These are phyloP conservation scores for Pythium brassicae DNA, from an alignment of 352 stramenopile species.

Conservation along the genomic window DNA sequence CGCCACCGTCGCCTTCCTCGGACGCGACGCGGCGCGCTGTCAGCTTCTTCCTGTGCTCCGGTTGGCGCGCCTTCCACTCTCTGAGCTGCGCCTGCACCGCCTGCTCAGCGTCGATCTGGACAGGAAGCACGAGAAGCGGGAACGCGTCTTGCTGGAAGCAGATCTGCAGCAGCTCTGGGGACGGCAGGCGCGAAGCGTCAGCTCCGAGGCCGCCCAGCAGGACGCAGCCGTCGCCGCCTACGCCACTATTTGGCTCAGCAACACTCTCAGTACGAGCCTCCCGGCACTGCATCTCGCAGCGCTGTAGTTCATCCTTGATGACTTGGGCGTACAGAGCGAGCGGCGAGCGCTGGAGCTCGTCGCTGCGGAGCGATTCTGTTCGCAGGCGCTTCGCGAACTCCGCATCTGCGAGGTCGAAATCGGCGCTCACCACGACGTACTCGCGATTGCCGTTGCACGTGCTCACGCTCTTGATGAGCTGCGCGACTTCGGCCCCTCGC, in stretches of 20 bases:
- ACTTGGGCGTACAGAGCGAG: slow-evolving; percentile 18
- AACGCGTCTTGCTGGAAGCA: slow-evolving; percentile 47
- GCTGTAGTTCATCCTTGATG: slow-evolving; percentile 14
- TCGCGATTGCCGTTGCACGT: not conserved
- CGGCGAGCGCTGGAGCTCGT: slow-evolving; percentile 8
- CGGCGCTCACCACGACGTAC: slow-evolving; percentile 15
- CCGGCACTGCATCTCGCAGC: not conserved
- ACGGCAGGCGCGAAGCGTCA: slow-evolving; percentile 26
- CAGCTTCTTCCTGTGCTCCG: slow-evolving; percentile 9
- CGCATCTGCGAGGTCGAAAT: slow-evolving; percentile 6
- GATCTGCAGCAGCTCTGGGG: slow-evolving; percentile 24
- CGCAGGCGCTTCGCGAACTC: slow-evolving; percentile 12
- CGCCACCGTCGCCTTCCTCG: slow-evolving; percentile 5
- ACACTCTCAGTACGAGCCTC: not conserved
- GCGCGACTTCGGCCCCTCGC: slow-evolving; percentile 21
- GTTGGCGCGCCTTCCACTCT: slow-evolving; percentile 24
- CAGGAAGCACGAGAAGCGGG: slow-evolving; percentile 44
- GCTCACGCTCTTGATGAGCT: slow-evolving; percentile 5
- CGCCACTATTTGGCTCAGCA: not conserved
- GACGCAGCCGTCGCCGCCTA: not conserved
- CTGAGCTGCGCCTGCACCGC: slow-evolving; percentile 23
- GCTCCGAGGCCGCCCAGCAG: slow-evolving; percentile 11
- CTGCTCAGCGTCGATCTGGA: slow-evolving; percentile 26
- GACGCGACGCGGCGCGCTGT: slow-evolving; percentile 1
- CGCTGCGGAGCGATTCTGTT: slow-evolving; percentile 13